Base-by-base conservation (phyloP, 2,329 filamentous ascomycete species). In the Neospermospora avenae region DNA sequence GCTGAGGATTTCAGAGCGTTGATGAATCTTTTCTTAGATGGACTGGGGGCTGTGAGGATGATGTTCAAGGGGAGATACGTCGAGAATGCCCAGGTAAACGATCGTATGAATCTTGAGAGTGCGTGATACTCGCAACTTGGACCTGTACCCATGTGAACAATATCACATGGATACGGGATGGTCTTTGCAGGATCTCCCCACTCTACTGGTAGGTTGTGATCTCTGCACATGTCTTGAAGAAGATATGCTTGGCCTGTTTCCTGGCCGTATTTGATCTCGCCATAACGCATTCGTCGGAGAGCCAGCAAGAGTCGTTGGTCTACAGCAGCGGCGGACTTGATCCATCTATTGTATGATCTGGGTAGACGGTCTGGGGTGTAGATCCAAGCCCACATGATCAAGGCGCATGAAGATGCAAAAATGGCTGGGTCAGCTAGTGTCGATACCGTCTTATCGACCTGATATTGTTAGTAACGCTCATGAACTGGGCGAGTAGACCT, bases 371-470 rank as follows among this genome's bases (percentile, higher is more conserved):
- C 79, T 0, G 91, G 90, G 10, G 79, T 73, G 76, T 93, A 96
- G 72, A 96, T 87, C 89, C 90, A 96, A 18, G 90, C 83, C 88
- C 90, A 93, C 91, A 96, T 96, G 66, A 96, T 87, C 39, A 90
- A 76, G 22, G 86, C 88, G 41, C 84, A 86, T 20, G 89, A 92
- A 35, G 81, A 73, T 46, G 88, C 84, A 73, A 96, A 96, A 18
- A 93, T 76, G 5, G 82, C 75, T 3, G 89, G 83, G 70, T 93
- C 88, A n/a, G 84, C 77, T 39, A 84, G 72, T 10, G 64, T 72
- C 24, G 77, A 76, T 62, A 78, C 65, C 24, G 73, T 61, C 51
- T 60, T 60, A 65, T 76, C 59, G 70, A 73, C 52, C 70, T 74
- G 18, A n/a, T n/a, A 41, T 16, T 37, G 14, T 54, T 6, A 57